These are phyloP conservation scores for Metroxylon sagu DNA, from an alignment of 176 grass and related monocot genomes.

Conservation along the genomic window DNA sequence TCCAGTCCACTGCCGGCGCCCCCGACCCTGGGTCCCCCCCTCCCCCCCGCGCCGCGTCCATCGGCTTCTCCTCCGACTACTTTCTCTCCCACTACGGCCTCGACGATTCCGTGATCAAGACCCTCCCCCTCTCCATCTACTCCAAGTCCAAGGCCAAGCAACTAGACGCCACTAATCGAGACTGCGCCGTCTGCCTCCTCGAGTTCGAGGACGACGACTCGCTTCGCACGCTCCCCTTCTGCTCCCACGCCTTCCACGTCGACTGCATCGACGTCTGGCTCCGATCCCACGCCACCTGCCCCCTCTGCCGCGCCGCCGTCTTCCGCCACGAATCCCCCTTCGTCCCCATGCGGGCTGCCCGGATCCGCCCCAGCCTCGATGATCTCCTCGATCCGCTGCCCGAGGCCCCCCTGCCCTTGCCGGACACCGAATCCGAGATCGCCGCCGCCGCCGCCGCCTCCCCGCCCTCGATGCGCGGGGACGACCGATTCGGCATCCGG, in stretches of 20 bases:
- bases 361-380: slow-evolving; percentile 66
- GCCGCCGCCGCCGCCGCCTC: slow-evolving; percentile 8
- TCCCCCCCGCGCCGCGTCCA: slow-evolving; percentile 23
- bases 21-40: slow-evolving; percentile 29
- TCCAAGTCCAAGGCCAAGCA: slow-evolving; percentile 32
- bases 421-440: slow-evolving; percentile 30
- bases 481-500: slow-evolving; percentile 24
- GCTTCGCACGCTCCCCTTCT: slow-evolving; percentile 67
- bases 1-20: slow-evolving; percentile 25
- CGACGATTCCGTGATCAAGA: slow-evolving; percentile 73
- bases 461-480: slow-evolving; percentile 5
- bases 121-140: slow-evolving; percentile 60
- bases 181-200: slow-evolving; percentile 83
- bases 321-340: slow-evolving; percentile 30
- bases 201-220: slow-evolving; percentile 84
- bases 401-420: not conserved
- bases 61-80: slow-evolving; percentile 45
- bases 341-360: slow-evolving; percentile 36
- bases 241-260: slow-evolving; percentile 86
- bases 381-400: slow-evolving; percentile 61
- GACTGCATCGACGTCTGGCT: slow-evolving; percentile 98
- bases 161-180: slow-evolving; percentile 33
- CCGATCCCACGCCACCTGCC: slow-evolving; percentile 71
- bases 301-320: slow-evolving; percentile 70
- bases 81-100: slow-evolving; percentile 68